These are phyloP conservation scores for Cyclostephanos tholiformis DNA, from an alignment of 108 stramenopile genomes.

Conservation along the genomic window DNA sequence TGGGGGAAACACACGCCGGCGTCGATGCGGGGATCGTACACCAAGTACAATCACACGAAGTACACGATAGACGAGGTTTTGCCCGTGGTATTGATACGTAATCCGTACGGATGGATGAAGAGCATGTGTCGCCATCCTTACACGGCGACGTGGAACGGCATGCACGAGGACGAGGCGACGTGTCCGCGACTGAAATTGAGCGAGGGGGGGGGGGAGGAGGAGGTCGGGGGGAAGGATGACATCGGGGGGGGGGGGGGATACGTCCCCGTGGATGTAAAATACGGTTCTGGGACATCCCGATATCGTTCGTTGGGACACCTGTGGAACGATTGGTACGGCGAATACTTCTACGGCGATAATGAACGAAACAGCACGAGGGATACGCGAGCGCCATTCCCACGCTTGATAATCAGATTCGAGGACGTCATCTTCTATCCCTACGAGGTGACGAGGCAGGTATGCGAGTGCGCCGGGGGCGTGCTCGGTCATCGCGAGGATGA, in stretches of 20 bases:
- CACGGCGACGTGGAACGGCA: constrained; percentile 35
- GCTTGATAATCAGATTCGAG: constrained; percentile 67
- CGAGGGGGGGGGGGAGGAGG: not conserved
- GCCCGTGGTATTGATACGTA: constrained; percentile 73
- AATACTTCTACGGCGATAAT: constrained; percentile 48
- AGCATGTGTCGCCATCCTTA: constrained; percentile 75
- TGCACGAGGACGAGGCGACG: constrained; percentile 11
- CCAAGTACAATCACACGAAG: constrained; percentile 22
- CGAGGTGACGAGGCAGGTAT: constrained; percentile 56
- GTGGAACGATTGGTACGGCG: constrained; percentile 84
- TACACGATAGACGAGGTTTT: constrained; percentile 49
- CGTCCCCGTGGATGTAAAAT: constrained; percentile 67
- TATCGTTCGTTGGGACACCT: constrained; percentile 64
- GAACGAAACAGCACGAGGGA: not conserved
- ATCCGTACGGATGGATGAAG: constrained; percentile 79
- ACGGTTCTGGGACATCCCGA: constrained; percentile 55
- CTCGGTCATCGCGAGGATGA: constrained; percentile 50
- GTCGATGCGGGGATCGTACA: constrained; percentile 17
- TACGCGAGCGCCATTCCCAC: constrained; percentile 54
- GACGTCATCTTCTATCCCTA: constrained; percentile 62
- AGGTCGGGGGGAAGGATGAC: not conserved
- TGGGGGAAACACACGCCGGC: constrained; percentile 70
- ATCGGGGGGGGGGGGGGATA: constrained; percentile 27
- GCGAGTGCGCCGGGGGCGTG: constrained; percentile 79
- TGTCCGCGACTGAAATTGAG: constrained; percentile 31